Percentiles rank a stretch among this genome's conserved stretches.
These are phyloP conservation scores for Magnolia kwangsiensis DNA, from an alignment of 164 flowering plant species.

Conservation along the genomic window DNA sequence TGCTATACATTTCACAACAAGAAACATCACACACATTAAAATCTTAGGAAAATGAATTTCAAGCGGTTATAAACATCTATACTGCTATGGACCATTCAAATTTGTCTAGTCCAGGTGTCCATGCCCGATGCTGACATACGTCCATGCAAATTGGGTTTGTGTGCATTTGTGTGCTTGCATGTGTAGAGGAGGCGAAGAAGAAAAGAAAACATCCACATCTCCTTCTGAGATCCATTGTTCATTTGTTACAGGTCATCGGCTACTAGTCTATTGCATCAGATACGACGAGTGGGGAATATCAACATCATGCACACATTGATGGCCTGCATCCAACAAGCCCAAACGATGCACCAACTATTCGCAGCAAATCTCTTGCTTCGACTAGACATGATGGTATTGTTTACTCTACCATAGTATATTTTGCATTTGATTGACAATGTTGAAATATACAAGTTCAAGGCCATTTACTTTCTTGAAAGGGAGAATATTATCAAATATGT, in stretches of 20 bases:
- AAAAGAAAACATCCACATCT: neutral
- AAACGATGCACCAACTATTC: conserved; percentile 44
- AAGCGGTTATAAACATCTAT: too few relatives aligned
- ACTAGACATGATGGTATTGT: conserved; percentile 48
- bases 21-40: too few relatives aligned
- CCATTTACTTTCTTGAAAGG: too few relatives aligned
- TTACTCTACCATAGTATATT: neutral
- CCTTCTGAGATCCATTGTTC: neutral
- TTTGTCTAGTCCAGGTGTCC: neutral
- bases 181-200: neutral
- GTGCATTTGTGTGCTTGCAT: neutral
- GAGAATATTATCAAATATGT: too few relatives aligned
- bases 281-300: conserved; percentile 40
- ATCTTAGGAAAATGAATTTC: too few relatives aligned
- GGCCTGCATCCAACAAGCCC: conserved; percentile 38
- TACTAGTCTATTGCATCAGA: conserved; percentile 40
- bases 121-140: neutral
- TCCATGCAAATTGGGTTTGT: neutral
- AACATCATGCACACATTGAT: conserved; percentile 34
- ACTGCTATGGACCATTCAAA: too few relatives aligned
- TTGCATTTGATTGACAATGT: neutral
- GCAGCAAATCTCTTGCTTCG: conserved; percentile 74
- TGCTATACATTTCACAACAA: neutral
- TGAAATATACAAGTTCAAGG: neutral
- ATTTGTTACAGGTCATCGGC: conserved; percentile 54